Percentiles rank a stretch among this genome's conserved stretches.
phyloP scores from a whole-genome alignment of 1,139 yeast genomes.

The Magnusiomyces sp. region DNA sequence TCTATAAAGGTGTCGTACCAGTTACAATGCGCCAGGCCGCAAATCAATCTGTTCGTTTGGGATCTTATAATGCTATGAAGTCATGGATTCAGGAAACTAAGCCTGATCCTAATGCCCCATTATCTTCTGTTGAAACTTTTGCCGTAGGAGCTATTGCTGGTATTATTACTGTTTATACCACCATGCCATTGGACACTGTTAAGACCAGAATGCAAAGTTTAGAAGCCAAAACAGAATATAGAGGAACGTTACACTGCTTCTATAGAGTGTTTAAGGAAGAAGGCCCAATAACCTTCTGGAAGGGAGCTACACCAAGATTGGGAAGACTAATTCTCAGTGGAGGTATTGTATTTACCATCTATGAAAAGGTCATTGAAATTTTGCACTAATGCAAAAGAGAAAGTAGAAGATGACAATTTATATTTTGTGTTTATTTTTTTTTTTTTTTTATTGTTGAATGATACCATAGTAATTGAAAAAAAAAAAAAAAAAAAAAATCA shows the following conservation, averaged over 20 bases:
- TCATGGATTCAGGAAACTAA: slow-evolving; percentile 57
- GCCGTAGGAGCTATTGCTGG: slow-evolving; percentile 92
- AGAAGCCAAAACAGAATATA: slow-evolving; percentile 63
- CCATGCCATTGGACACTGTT: slow-evolving; percentile 97
- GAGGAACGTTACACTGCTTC: slow-evolving; percentile 76
- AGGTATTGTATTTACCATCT: slow-evolving; percentile 91
- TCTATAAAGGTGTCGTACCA: slow-evolving; percentile 84
- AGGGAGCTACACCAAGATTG: slow-evolving; percentile 94
- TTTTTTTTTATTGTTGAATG: background rate
- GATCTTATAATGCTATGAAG: slow-evolving; percentile 86
- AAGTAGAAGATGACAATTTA: background rate
- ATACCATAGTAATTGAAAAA: no score
- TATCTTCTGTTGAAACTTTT: slow-evolving; percentile 73
- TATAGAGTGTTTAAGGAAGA: slow-evolving; percentile 72
- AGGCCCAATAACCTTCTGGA: slow-evolving; percentile 92
- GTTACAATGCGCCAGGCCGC: slow-evolving; percentile 95
- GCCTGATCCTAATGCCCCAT: slow-evolving; percentile 52
- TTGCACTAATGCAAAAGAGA: slow-evolving; percentile 25
- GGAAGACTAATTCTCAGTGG: slow-evolving; percentile 90
- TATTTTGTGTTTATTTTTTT: background rate
- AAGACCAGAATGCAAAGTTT: slow-evolving; percentile 97
- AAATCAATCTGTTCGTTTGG: slow-evolving; percentile 88
- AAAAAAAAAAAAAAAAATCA: no score
- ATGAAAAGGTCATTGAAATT: slow-evolving; percentile 73
- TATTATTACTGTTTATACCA: slow-evolving; percentile 82